phyloP scores from a whole-genome alignment of 1,284 basidiomycete genomes.

The Sanghuangporus sanghuang region DNA sequence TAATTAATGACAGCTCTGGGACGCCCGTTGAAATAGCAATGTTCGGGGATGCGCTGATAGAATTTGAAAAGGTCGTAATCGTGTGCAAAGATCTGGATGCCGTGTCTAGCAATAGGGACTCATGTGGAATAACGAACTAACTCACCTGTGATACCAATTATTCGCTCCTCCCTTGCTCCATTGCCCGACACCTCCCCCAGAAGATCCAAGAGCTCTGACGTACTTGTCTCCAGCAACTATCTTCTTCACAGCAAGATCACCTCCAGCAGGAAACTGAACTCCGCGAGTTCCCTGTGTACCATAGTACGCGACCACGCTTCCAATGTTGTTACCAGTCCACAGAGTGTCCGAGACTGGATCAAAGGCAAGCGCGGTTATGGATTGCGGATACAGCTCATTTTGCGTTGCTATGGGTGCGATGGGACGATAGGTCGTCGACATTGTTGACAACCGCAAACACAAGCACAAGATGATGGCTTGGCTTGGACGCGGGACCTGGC shows the following conservation, averaged over 20 bases:
- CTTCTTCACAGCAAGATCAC: conserved; percentile 60
- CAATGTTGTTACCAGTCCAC: conserved; percentile 79
- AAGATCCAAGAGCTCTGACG: conserved; percentile 57
- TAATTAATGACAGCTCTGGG: conserved; percentile 68
- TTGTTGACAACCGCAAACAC: conserved; percentile 16
- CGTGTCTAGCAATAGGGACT: conserved; percentile 6
- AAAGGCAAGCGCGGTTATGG: conserved; percentile 74
- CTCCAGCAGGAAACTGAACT: conserved; percentile 74
- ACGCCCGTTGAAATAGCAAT: conserved; percentile 61
- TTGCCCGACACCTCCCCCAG: conserved; percentile 59
- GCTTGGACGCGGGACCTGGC: background rate
- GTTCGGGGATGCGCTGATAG: conserved; percentile 44
- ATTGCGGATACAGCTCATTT: conserved; percentile 39
- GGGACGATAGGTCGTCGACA: conserved; percentile 36
- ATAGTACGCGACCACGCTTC: conserved; percentile 72
- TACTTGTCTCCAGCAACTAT: conserved; percentile 71
- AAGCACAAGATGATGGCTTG: background rate
- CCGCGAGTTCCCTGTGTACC: conserved; percentile 62
- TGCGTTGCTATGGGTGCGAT: conserved; percentile 33
- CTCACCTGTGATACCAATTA: conserved; percentile 71
- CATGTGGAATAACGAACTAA: conserved; percentile 6
- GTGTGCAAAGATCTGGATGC: conserved; percentile 34
- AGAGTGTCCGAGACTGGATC: conserved; percentile 88
- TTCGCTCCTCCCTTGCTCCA: conserved; percentile 82
- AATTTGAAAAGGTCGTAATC: conserved; percentile 57